These are phyloP conservation scores for Trichomonascaceae sp. DNA, from an alignment of 1,139 yeast genomes.

Conservation along the genomic window DNA sequence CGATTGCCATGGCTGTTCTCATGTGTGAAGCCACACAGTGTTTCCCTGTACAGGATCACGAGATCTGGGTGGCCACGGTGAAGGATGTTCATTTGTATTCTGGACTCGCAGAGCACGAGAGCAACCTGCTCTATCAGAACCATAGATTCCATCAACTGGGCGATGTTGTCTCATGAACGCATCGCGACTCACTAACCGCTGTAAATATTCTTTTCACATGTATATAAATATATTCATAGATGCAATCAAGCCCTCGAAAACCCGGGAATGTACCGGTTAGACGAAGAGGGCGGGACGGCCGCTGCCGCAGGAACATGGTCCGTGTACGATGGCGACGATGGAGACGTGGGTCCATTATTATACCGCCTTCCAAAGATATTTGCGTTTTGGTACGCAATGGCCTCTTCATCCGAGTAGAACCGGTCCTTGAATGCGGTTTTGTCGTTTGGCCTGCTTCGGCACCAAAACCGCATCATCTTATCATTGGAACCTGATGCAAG, in stretches of 20 bases:
- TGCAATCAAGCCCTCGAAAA: too few species aligned
- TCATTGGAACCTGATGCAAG: constrained; percentile 90
- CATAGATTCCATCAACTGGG: constrained; percentile 17
- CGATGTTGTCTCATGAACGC: too few species aligned
- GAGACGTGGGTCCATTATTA: too few species aligned
- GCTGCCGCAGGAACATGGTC: too few species aligned
- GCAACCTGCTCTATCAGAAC: constrained; percentile 16
- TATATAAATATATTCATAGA: too few species aligned
- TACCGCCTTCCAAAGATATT: constrained; percentile 1
- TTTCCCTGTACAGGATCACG: constrained; percentile 62
- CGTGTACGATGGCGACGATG: too few species aligned
- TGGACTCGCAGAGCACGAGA: constrained; percentile 6
- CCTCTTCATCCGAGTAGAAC: constrained; percentile 56
- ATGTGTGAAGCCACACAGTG: constrained; percentile 47
- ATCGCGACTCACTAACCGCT: too few species aligned
- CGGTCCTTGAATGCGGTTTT: constrained; percentile 73
- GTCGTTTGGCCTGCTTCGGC: constrained; percentile 84
- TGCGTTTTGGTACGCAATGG: neutral
- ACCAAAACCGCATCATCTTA: constrained; percentile 90
- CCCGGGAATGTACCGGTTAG: too few species aligned
- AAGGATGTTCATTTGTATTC: constrained; percentile 20
- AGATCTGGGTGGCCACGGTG: constrained; percentile 63
- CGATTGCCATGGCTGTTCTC: constrained; percentile 46
- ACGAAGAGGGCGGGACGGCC: too few species aligned
- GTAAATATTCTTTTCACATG: too few species aligned